Evolutionary conservation across 192 early-diverging fungal genomes (phyloP).

Genomic region (Backusella morwellensis): DNA sequence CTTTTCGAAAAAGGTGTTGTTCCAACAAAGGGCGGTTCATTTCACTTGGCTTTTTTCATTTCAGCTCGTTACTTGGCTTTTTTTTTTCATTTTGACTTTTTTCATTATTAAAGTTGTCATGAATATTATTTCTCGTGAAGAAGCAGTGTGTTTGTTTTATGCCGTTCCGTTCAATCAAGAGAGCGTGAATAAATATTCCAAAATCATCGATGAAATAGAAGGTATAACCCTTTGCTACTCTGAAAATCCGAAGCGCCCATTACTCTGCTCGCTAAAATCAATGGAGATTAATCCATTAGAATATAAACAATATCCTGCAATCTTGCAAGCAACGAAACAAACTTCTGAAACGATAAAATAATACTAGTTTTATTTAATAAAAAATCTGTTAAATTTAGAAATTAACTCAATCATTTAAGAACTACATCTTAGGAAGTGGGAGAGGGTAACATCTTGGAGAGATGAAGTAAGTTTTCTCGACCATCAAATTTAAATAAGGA

Average conservation of each 20-base stretch:
- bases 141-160: conserved; percentile 14
- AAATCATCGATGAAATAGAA: conserved; percentile 15
- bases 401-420: conserved; percentile 11
- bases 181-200: conserved; percentile 15
- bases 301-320: conserved; percentile 17
- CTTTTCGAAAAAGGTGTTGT: too few species aligned
- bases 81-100: background rate
- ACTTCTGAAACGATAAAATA: conserved; percentile 7
- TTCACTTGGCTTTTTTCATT: background rate
- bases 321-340: conserved; percentile 15
- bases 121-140: conserved; percentile 11
- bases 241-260: conserved; percentile 6
- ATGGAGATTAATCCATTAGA: background rate
- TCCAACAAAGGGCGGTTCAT: too few species aligned
- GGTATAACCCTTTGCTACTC: conserved; percentile 16
- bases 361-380: conserved; percentile 12
- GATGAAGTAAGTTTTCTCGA: conserved; percentile 1
- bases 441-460: background rate
- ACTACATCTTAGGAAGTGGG: conserved; percentile 9
- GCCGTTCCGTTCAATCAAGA: conserved; percentile 3
- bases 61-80: background rate
- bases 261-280: conserved; percentile 9
- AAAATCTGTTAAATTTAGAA: conserved; percentile 5
- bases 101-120: background rate
- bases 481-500: background rate